Conservation (phyloP, 306 rosid species). For the Ochetophila trinervis region DNA sequence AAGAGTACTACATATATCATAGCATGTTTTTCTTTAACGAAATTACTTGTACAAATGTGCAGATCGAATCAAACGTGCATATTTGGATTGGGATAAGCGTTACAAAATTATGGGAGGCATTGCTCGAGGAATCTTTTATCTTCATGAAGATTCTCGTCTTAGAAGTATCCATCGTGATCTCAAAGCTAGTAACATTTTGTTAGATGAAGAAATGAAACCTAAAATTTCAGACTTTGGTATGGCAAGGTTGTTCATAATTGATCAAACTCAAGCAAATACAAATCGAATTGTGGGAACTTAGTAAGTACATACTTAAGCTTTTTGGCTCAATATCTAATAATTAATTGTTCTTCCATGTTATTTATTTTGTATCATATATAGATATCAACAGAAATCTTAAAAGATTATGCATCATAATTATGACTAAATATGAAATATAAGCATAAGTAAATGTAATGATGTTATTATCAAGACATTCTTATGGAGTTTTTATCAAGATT, state of each 20-base stretch:
- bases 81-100: constrained; percentile 29
- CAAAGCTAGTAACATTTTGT: constrained; percentile 32
- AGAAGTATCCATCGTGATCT: constrained; percentile 38
- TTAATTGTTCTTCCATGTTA: too few relatives aligned
- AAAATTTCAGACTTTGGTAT: constrained; percentile 36
- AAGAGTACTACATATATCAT: too few relatives aligned
- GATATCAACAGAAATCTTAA: too few relatives aligned
- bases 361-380: too few relatives aligned
- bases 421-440: too few relatives aligned
- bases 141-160: constrained; percentile 38
- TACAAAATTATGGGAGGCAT: constrained; percentile 29
- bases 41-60: not conserved
- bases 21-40: too few relatives aligned
- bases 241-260: constrained; percentile 10
- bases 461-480: too few relatives aligned
- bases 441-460: too few relatives aligned
- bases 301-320: constrained; percentile 1
- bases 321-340: too few relatives aligned
- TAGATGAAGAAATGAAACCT: constrained; percentile 29
- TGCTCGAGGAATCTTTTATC: constrained; percentile 31
- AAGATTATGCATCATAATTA: too few relatives aligned
- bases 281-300: constrained; percentile 16
- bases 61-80: constrained; percentile 5
- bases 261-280: constrained; percentile 20
- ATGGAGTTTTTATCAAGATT: too few relatives aligned